phyloP scores from a whole-genome alignment of 441 rosid genomes.

The Euphorbia schlechtendalii region DNA sequence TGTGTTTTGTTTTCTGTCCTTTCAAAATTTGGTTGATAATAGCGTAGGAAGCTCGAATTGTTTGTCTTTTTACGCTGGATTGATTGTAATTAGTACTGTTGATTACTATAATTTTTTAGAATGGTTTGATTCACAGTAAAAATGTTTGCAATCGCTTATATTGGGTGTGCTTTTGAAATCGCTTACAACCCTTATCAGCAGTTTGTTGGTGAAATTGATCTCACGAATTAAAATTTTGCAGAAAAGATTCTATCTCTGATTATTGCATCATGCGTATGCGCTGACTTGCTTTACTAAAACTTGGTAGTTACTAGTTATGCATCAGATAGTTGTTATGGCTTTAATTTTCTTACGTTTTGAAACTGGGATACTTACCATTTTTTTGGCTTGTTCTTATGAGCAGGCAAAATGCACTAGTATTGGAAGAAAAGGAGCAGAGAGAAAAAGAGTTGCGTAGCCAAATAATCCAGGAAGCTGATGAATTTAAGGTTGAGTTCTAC shows the following conservation, averaged over 20 bases:
- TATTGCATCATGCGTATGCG: neutral
- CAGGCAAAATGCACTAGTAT: slow-evolving; percentile 52
- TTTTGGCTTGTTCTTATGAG: slow-evolving; percentile 6
- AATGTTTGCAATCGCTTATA: neutral
- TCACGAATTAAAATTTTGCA: neutral
- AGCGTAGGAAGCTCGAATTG: neutral
- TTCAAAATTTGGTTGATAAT: neutral
- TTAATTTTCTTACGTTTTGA: neutral
- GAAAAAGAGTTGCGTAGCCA: slow-evolving; percentile 53
- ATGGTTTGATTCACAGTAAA: too few species aligned
- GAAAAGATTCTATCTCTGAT: neutral
- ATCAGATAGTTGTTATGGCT: neutral
- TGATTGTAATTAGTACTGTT: neutral
- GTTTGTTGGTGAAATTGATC: neutral
- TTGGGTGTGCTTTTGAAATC: neutral
- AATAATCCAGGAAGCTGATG: slow-evolving; percentile 59
- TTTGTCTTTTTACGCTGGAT: neutral
- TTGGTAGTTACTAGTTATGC: neutral
- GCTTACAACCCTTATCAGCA: too few species aligned
- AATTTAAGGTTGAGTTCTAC: slow-evolving; percentile 54
- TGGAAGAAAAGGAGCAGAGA: slow-evolving; percentile 77
- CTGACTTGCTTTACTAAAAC: neutral
- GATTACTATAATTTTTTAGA: neutral
- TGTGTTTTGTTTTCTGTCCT: neutral
- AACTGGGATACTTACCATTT: neutral